A percentile compares a stretch with the other conserved stretches of the same genome.
phyloP scores from a whole-genome alignment of 1,284 basidiomycete species.

The Sporisorium reilianum region DNA sequence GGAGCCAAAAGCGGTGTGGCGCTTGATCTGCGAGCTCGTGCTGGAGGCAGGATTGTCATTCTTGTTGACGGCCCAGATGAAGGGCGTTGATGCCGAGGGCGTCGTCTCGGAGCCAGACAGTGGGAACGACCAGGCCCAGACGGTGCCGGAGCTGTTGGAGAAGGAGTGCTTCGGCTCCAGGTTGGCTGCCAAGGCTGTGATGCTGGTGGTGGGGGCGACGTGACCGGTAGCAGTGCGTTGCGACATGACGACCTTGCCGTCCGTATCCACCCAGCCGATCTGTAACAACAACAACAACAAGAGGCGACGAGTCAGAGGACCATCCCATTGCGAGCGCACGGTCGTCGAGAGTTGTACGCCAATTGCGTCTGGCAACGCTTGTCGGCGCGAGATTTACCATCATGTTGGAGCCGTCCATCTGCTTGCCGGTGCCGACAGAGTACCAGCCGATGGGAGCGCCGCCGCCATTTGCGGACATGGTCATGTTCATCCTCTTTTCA shows the following conservation, averaged over 20 bases:
- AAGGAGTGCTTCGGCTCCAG: conserved; percentile 26
- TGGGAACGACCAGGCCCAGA: conserved; percentile 52
- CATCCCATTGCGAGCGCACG: not conserved
- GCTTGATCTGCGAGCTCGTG: conserved; percentile 25
- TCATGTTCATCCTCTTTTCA: conserved; percentile 50
- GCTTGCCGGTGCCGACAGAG: conserved; percentile 40
- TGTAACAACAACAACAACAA: conserved; percentile 8
- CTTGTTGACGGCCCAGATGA: conserved; percentile 59
- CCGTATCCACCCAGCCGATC: conserved; percentile 76
- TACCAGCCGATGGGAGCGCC: conserved; percentile 51
- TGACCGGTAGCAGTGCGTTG: conserved; percentile 74
- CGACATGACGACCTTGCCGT: conserved; percentile 75
- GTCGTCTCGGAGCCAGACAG: conserved; percentile 24
- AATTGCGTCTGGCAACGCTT: not conserved
- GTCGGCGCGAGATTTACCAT: conserved; percentile 61
- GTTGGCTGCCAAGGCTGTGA: conserved; percentile 38
- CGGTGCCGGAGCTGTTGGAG: conserved; percentile 46
- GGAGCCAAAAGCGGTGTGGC: conserved; percentile 45
- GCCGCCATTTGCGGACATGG: conserved; percentile 46
- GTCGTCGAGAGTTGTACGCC: not conserved
- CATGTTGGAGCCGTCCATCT: conserved; percentile 57
- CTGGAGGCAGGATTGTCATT: conserved; percentile 32
- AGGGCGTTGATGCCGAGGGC: conserved; percentile 30
- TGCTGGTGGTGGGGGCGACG: conserved; percentile 72
- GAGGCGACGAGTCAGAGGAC: not conserved